Percentiles rank a stretch among this genome's conserved stretches.
Conservation (phyloP, 1,284 basidiomycete species). For the Wallemia ichthyophaga region DNA sequence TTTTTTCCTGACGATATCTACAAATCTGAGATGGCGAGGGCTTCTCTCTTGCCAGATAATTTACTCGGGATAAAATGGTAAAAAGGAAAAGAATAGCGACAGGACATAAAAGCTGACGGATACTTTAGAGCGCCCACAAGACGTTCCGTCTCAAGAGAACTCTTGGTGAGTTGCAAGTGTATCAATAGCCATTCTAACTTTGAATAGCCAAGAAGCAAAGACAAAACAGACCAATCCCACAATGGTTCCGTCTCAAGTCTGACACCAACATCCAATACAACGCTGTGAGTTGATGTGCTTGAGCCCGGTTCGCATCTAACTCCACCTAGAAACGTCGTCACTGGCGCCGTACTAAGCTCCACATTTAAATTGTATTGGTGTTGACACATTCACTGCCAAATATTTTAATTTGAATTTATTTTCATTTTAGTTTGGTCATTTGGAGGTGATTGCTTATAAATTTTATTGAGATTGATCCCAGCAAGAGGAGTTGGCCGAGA, state of each 20-base stretch:
- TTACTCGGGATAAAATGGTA: not conserved
- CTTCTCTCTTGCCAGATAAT: not conserved
- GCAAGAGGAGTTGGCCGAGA: too few species aligned
- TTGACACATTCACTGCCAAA: not conserved
- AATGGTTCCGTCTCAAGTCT: constrained; percentile 10
- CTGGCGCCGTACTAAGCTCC: constrained; percentile 11
- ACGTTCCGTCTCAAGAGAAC: constrained; percentile 1
- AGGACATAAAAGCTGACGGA: not conserved
- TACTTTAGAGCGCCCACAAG: not conserved
- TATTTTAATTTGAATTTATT: not conserved
- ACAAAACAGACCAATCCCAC: constrained; percentile 8
- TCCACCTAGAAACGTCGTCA: constrained; percentile 8
- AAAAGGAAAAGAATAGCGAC: not conserved
- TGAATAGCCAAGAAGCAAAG: not conserved
- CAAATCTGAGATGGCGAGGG: too few species aligned
- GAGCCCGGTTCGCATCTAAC: not conserved
- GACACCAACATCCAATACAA: constrained; percentile 13
- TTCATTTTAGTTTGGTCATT: not conserved
- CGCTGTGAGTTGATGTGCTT: constrained; percentile 1
- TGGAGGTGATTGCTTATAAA: too few species aligned
- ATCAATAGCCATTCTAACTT: not conserved
- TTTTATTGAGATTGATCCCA: too few species aligned
- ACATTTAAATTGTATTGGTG: constrained; percentile 4
- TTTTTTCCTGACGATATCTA: too few species aligned
- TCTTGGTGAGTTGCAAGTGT: not conserved